Percentiles rank a stretch among this genome's conserved stretches.
These are phyloP conservation scores for Huntiella decipiens DNA, from an alignment of 2,329 filamentous ascomycete genomes.

Conservation along the genomic window DNA sequence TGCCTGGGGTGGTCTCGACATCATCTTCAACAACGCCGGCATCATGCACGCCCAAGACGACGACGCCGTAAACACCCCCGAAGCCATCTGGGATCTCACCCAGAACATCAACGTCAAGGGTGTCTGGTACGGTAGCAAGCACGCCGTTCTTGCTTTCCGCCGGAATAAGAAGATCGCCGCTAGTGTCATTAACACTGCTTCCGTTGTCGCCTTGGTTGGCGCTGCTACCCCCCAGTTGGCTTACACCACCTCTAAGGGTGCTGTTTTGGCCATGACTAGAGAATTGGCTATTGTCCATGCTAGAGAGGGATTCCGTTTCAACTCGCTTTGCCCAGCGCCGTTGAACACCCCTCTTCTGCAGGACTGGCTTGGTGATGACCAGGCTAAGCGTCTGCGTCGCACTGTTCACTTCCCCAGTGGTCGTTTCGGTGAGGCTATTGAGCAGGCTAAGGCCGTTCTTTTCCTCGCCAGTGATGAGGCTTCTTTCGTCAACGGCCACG, in stretches of 20 bases:
- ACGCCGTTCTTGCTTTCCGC: constrained; percentile 63
- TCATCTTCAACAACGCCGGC: constrained; percentile 95
- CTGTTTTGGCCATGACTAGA: constrained; percentile 73
- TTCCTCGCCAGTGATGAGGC: constrained; percentile 59
- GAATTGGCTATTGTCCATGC: constrained; percentile 87
- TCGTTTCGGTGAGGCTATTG: constrained; percentile 58
- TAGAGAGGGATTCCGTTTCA: constrained; percentile 75
- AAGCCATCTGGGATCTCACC: constrained; percentile 86
- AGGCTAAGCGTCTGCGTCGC: constrained; percentile 47
- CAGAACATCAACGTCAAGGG: constrained; percentile 94
- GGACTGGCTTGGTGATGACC: constrained; percentile 57
- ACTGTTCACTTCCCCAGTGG: constrained; percentile 61
- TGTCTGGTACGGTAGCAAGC: constrained; percentile 92
- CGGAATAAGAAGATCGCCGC: constrained; percentile 60
- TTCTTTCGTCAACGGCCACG: constrained; percentile 53
- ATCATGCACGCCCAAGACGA: constrained; percentile 82
- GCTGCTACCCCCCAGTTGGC: constrained; percentile 76
- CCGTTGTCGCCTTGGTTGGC: constrained; percentile 71
- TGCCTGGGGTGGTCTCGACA: constrained; percentile 68
- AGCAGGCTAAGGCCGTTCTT: constrained; percentile 56
- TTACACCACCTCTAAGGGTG: constrained; percentile 87
- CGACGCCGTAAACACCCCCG: constrained; percentile 65
- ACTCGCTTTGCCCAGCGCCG: constrained; percentile 74
- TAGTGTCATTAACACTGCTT: constrained; percentile 83
- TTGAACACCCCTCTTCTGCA: constrained; percentile 71